Conservation (phyloP, 345 rosid genomes). For the Acer campestre region DNA sequence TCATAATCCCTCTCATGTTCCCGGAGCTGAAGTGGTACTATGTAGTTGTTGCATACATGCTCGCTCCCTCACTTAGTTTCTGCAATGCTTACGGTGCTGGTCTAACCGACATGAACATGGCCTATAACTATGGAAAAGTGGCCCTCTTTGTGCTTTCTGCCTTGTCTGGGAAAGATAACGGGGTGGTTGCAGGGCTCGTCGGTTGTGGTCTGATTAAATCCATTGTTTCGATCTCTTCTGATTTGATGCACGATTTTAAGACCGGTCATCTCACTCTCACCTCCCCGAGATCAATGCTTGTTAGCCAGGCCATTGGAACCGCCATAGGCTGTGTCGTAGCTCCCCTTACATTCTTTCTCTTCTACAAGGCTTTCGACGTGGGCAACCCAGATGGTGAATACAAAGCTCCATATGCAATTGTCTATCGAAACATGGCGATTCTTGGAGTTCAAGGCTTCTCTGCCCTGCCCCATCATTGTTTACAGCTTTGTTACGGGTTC, state of each 20-base stretch:
- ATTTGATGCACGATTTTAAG: conserved; percentile 95
- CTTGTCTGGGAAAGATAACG: conserved; percentile 56
- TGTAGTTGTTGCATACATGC: conserved; percentile 77
- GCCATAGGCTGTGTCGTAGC: conserved; percentile 89
- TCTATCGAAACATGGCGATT: conserved; percentile 93
- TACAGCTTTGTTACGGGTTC: conserved; percentile 86
- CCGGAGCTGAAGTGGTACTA: conserved; percentile 91
- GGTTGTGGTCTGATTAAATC: conserved; percentile 94
- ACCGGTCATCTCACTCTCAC: conserved; percentile 90
- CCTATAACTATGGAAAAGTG: conserved; percentile 88
- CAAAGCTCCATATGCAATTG: conserved; percentile 91
- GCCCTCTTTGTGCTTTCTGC: conserved; percentile 89
- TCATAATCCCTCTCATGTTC: conserved; percentile 77
- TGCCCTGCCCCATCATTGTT: conserved; percentile 80
- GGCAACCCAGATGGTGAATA: conserved; percentile 91
- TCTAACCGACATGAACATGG: conserved; percentile 97
- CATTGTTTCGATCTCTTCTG: conserved; percentile 80
- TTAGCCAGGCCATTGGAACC: conserved; percentile 83
- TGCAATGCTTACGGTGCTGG: conserved; percentile 99
- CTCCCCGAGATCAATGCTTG: conserved; percentile 87
- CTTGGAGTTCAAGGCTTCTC: conserved; percentile 93
- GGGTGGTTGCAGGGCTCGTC: conserved; percentile 85
- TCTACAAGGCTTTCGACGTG: conserved; percentile 88
- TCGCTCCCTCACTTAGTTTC: conserved; percentile 89
- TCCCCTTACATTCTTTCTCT: conserved; percentile 79